Evolutionary conservation across 768 basidiomycete species (phyloP), one percentile per base, ranked within the genome.

Genomic region (Hypsizygus marmoreus): DNA sequence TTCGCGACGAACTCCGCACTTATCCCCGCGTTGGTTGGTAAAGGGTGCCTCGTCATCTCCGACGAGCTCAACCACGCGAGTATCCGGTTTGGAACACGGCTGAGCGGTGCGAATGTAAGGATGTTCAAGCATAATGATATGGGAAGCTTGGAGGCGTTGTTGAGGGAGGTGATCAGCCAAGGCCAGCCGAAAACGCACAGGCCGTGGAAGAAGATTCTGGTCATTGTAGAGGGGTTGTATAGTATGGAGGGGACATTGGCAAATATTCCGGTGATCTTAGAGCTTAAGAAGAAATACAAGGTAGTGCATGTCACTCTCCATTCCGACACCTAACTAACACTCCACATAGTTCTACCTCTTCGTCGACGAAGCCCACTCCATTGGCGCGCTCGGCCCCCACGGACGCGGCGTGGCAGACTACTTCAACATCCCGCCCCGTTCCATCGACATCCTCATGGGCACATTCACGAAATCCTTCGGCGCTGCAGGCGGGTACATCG

Each of bases 61-160:
- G 97, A 99, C 67, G 95, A 98, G 68, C 72, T 93, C 50, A 98
- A 98, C 68, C 97, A 98, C 59, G 88, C 95, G 0, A 92, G 88
- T 10, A 97, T 99, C 55, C 86, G 95, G 14, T 91, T 91, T 57
- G 97, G 97, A 49, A 87, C 90, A 4, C 79, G 95, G 33, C 68
- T 95, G 30, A 91, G 88, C 44, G 92, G 94, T 13, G 94, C 95
- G 0, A 80, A 84, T 51, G 86, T 98, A 5, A 75, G 94, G 37
- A 88, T 85, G 80, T 99, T 91, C 84, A 95, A 95, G 76, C 97
- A 99, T 64, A 98, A 99, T 61, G 83, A 98, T 65, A 90, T 97
- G 87, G 65, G 73, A 30, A 82, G 74, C 38, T 70, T 99, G 43
- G 95, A 98, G 67, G 63, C 70, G 5, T 60, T 98, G 10, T 70